Evolutionary conservation across 768 basidiomycete genomes (phyloP), one percentile per base, ranked within the genome.

Genomic region (Holtermanniella nyarrowii): DNA sequence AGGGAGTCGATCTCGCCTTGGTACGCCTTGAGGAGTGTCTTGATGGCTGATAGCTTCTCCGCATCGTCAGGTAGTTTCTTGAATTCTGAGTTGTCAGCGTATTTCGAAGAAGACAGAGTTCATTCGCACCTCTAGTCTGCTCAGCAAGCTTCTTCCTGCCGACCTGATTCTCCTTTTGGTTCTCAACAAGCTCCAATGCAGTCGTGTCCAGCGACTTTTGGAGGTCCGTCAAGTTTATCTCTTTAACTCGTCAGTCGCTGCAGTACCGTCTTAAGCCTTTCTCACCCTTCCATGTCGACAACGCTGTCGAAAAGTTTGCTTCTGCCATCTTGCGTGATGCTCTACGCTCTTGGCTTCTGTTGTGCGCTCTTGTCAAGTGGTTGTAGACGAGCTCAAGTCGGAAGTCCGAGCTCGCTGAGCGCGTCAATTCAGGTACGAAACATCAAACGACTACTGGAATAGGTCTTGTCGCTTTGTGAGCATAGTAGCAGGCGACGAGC

Each of bases 1-100:
- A 99, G 81, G 65, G 76, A 84, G 76, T 99, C 95, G 52, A 99
- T 96, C 74, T 97, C 95, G 2, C 83, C 79, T 73, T 97, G 93
- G 76, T 96, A 96, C 1, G 89, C 90, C 75, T 93, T 96, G 49
- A 99, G 77, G 20, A 99, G 76, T 11, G 81, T 81, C 74, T 95
- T 97, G 79, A 93, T 86, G 12, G 83, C 83, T 46, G 79, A 79
- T 41, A 82, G 74, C 72, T 97, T 96, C 68, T 91, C 87, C 20
- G 81, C 79, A 24, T 72, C 72, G 54, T 96, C 91, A 0, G 91
- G 79, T 5, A 93, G 80, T 75, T 87, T 93, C 76, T 87, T 96
- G 79, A 96, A 97, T 60, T 99, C 95, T 96, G 47, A 0, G n/a
- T n/a, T n/a, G n/a, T n/a, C n/a, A n/a, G n/a, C n/a, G n/a, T n/a